Evolutionary conservation across 2,329 filamentous ascomycete species (phyloP), one percentile per base, ranked within the genome.

Genomic region (Alternaria gaisen): DNA sequence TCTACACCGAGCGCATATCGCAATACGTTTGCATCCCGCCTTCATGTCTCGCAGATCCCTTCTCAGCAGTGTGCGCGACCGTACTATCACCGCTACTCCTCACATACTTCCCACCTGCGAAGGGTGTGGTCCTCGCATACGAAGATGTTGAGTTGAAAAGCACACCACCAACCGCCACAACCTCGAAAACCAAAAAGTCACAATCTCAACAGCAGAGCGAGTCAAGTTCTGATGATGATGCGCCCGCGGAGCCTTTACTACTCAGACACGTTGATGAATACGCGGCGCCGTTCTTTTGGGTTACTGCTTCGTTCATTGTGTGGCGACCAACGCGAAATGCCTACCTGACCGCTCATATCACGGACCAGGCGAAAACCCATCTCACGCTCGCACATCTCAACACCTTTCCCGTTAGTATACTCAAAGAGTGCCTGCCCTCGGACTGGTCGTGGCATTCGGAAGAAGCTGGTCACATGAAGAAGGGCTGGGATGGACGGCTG

Each of bases 361-460:
- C 94, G 72, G 83, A 97, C 30, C 92, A 97, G 75, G 94, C 91
- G 48, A 92, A 95, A 69, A 93, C 92, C 7, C 93, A 97, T 74
- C 85, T 99, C 7, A 94, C 94, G 20, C 86, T 97, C 3, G 88
- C 96, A 11, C 95, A 93, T 77, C 94, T 93, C 80, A 94, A 94
- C 77, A 88, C 93, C 67, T 98, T 98, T 84, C 97, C 95, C 69
- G 92, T 94, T 1, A 92, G 90, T 43, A 91, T 99, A 61, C 91
- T 94, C 71, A 85, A 90, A 22, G 87, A 87, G 62, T 85, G 92
- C 36, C 83, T 99, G 16, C 95, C 95, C 0, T 79, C 82, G 14
- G 85, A 86, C 24, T 99, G 94, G 95, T 88, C 83, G 63, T 98
- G 93, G 90, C 75, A 81, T 53, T 73, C 56, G 3, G 43, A 79